Conservation (phyloP, 225 moss, liverwort and hornwort genomes). For the Asterella californica region DNA sequence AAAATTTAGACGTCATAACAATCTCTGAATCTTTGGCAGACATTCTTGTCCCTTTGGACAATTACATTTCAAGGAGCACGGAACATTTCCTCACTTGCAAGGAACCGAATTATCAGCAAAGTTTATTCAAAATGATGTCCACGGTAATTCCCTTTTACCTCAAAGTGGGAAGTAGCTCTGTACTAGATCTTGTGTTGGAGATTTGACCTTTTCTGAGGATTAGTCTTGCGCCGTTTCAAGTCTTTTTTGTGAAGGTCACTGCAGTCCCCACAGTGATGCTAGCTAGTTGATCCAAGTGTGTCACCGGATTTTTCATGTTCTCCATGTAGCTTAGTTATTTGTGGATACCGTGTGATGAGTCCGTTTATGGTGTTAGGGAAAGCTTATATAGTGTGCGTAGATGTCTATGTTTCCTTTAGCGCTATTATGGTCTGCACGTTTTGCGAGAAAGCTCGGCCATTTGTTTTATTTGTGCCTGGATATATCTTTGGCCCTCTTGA, state of each 20-base stretch:
- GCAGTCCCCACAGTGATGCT: background rate
- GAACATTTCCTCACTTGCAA: constrained; percentile 89
- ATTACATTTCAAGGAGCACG: constrained; percentile 95
- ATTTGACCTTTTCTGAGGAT: background rate
- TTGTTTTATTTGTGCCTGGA: no score
- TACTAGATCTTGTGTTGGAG: background rate
- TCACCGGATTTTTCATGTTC: no score
- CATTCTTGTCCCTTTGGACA: constrained; percentile 95
- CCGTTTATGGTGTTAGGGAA: no score
- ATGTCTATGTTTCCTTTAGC: no score
- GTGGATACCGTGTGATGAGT: no score
- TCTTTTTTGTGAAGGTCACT: background rate
- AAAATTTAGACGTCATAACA: background rate
- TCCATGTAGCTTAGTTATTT: no score
- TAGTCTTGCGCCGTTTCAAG: background rate
- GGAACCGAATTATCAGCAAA: constrained; percentile 90
- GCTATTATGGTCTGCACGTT: no score
- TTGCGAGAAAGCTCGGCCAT: no score
- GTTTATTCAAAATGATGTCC: constrained; percentile 92
- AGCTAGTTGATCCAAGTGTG: background rate
- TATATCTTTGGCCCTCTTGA: no score
- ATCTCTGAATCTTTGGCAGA: constrained; percentile 40
- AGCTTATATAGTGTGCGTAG: no score
- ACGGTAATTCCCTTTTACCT: constrained; percentile 38
- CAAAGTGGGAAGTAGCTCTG: background rate